Base-by-base conservation (phyloP, 148 eudicot species). In the Rhododendron ferrugineum region DNA sequence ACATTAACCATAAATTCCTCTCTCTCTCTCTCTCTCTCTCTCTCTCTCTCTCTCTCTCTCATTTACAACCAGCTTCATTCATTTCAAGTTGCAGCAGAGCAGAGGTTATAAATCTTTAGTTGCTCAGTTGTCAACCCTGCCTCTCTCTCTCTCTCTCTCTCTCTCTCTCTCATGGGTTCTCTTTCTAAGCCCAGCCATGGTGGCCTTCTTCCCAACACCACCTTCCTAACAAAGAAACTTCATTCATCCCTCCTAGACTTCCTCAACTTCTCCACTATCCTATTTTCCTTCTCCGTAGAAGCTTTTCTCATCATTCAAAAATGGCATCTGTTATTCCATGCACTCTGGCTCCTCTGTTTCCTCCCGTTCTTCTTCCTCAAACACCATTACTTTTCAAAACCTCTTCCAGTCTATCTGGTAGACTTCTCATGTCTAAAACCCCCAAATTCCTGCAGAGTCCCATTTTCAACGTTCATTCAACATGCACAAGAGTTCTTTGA, bases 401-500 rank as follows among this genome's bases (percentile, higher is more conserved):
- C 90, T 50, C 74, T 64, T 70, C 87, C 90, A 28, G 68, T 91
- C 5, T 94, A 90, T 88, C 88, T 95, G 1, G 92, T 95, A 23
- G 95, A 95, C 81, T 94, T 92, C 88, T 89, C 95, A 4, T 95
- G 98, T 86, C 86, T 85, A 40, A 89, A 84, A 56, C 98, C 98
- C 20, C 98, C 98, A 22, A 86, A 84, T 74, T 78, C 30, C 83
- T 94, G 92, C 86, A 89, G 94, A 40, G 86, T 93, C 1, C 95
- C 98, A 15, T 84, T 72, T 37, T 88, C 95, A 14, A 85, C 89
- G 6, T 95, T 90, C 89, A 70, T 93, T 18, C 95, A 91, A 81
- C 95, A 94, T 70, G 52, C 80, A 3, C 84, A 66, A 2, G 62
- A 86, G 84, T 14, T 81, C 46, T 85, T 91, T 42, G 88, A 89